Conservation (phyloP, 2,329 filamentous ascomycete species). For the Xylariaceae sp. region DNA sequence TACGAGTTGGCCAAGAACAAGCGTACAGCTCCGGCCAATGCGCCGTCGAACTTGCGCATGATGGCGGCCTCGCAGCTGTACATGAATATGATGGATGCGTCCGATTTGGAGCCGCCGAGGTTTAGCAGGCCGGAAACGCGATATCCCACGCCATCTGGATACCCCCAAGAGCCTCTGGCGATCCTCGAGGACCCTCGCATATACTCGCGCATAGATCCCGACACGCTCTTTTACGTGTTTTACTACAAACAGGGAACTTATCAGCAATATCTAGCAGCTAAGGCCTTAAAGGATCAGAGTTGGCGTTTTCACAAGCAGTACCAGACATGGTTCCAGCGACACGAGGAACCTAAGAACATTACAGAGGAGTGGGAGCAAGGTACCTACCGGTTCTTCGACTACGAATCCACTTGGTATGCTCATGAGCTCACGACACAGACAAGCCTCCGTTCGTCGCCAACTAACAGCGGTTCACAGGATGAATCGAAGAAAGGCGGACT, state of each 20-base stretch:
- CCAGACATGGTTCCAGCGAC: slow-evolving; percentile 97
- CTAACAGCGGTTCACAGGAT: slow-evolving; percentile 59
- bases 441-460: slow-evolving; percentile 11
- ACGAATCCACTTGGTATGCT: slow-evolving; percentile 94
- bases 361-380: slow-evolving; percentile 98
- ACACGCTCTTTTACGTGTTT: slow-evolving; percentile 97
- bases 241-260: slow-evolving; percentile 97
- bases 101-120: slow-evolving; percentile 75
- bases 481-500: slow-evolving; percentile 96
- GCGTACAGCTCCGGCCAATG: slow-evolving; percentile 55
- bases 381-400: slow-evolving; percentile 98
- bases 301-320: slow-evolving; percentile 99
- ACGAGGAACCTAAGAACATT: slow-evolving; percentile 97
- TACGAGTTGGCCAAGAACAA: slow-evolving; percentile 81
- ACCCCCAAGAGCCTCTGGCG: slow-evolving; percentile 84
- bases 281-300: slow-evolving; percentile 95
- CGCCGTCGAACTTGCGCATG: slow-evolving; percentile 66
- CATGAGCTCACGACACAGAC: background rate
- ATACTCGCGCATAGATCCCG: slow-evolving; percentile 85
- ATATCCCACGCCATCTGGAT: slow-evolving; percentile 70
- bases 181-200: slow-evolving; percentile 88
- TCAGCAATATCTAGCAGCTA: slow-evolving; percentile 91
- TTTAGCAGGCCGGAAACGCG: slow-evolving; percentile 80
- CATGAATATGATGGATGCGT: slow-evolving; percentile 58
- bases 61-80: slow-evolving; percentile 68